Percentiles rank a stretch among this genome's conserved stretches.
Conservation (phyloP, 768 basidiomycete species). For the Gloeopeniophorella convolvens region DNA sequence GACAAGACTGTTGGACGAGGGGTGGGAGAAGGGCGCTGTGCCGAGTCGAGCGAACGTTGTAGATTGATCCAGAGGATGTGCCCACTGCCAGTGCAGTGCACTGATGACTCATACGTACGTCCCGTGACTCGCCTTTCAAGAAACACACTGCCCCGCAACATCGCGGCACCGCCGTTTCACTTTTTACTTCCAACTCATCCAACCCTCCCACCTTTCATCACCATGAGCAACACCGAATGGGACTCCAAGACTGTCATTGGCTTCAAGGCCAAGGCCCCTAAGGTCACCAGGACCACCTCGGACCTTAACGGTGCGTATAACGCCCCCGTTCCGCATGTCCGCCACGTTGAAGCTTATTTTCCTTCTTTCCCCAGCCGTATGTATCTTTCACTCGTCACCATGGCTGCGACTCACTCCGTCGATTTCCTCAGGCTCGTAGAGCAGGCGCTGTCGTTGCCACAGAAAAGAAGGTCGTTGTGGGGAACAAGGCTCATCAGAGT, state of each 20-base stretch:
- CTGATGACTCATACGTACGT: no score
- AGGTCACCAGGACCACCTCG: conserved; percentile 53
- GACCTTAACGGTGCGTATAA: conserved; percentile 48
- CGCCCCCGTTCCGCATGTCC: neutral
- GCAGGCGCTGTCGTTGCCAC: conserved; percentile 72
- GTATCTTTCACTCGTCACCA: neutral
- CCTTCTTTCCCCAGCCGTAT: conserved; percentile 17
- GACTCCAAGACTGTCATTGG: conserved; percentile 72
- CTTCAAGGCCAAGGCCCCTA: conserved; percentile 52
- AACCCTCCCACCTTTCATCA: neutral
- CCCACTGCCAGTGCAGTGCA: neutral
- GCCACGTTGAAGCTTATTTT: conserved; percentile 20
- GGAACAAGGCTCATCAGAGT: conserved; percentile 78
- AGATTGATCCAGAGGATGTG: conserved; percentile 5
- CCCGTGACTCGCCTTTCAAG: no score
- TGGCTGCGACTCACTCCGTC: neutral
- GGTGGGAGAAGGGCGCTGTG: conserved; percentile 69
- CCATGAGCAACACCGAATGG: conserved; percentile 47
- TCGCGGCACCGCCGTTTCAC: no score
- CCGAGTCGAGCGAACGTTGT: conserved; percentile 39
- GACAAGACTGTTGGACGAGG: conserved; percentile 63
- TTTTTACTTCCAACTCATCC: neutral
- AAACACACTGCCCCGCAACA: no score
- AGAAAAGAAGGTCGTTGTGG: conserved; percentile 71
- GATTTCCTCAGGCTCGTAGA: conserved; percentile 56